Percentiles rank a stretch among this genome's conserved stretches.
These are phyloP conservation scores for Phylloporus gajari DNA, from an alignment of 1,284 basidiomycete genomes.

Conservation along the genomic window DNA sequence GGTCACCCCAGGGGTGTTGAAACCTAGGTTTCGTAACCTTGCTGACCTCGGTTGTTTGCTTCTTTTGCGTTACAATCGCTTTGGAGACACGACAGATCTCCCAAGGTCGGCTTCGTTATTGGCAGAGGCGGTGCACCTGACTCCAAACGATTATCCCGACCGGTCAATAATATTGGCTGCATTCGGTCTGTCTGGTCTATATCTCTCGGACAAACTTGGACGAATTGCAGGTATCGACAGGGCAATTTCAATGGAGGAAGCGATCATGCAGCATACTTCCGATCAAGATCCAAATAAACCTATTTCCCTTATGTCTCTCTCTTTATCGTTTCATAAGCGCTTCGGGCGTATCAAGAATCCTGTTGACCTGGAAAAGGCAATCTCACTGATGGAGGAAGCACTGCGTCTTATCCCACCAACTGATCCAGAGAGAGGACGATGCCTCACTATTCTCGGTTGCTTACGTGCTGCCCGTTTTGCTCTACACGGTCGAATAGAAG, in stretches of 20 bases:
- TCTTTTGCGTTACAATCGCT: too few relatives aligned
- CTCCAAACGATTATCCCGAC: neutral
- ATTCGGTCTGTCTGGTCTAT: neutral
- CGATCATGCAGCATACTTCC: neutral
- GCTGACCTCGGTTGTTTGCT: neutral
- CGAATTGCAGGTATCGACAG: neutral
- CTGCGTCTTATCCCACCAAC: neutral
- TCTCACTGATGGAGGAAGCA: neutral
- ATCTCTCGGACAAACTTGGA: neutral
- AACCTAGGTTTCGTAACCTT: neutral
- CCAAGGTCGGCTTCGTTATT: neutral
- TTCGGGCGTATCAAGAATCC: neutral
- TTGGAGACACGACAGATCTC: neutral
- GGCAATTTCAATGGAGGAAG: neutral
- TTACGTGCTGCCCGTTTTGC: neutral
- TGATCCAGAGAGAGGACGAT: neutral
- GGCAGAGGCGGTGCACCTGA: neutral
- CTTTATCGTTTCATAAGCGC: neutral
- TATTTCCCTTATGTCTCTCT: neutral
- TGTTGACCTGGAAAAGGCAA: constrained; percentile 2
- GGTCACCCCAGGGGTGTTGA: neutral
- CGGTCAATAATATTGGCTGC: neutral
- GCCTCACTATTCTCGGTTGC: neutral
- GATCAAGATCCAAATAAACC: neutral
- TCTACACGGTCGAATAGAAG: neutral